These are phyloP conservation scores for Bondarzewia mesenterica DNA, from an alignment of 1,284 basidiomycete genomes.

Conservation along the genomic window DNA sequence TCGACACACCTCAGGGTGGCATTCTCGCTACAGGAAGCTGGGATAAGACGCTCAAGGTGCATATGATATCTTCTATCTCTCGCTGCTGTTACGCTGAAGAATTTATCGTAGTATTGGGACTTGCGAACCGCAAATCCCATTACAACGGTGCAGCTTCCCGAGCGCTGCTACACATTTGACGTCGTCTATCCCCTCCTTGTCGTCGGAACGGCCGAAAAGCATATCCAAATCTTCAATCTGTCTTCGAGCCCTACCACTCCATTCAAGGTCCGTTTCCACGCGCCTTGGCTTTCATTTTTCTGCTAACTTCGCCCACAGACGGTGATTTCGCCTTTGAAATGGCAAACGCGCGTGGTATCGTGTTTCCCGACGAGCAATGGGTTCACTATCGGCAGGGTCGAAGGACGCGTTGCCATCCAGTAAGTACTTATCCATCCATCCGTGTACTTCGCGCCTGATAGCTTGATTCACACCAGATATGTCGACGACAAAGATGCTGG, in stretches of 20 bases:
- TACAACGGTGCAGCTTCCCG: conserved; percentile 74
- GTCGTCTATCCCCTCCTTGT: conserved; percentile 84
- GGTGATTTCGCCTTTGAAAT: conserved; percentile 81
- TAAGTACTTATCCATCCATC: conserved; percentile 49
- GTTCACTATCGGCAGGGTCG: conserved; percentile 90
- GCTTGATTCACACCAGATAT: conserved; percentile 47
- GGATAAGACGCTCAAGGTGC: conserved; percentile 86
- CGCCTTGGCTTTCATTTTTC: neutral
- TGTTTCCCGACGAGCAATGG: conserved; percentile 81
- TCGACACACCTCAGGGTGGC: conserved; percentile 60
- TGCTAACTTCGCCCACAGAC: conserved; percentile 36
- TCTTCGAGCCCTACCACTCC: conserved; percentile 64
- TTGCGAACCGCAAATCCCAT: conserved; percentile 67
- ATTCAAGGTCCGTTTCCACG: conserved; percentile 63
- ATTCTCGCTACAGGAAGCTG: conserved; percentile 83
- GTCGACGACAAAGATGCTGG: conserved; percentile 70
- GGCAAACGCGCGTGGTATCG: conserved; percentile 87
- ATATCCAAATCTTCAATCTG: conserved; percentile 86
- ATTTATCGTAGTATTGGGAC: conserved; percentile 85
- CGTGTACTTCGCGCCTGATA: conserved; percentile 6
- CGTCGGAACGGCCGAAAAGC: conserved; percentile 89
- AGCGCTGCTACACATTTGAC: conserved; percentile 87
- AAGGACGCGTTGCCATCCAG: conserved; percentile 96
- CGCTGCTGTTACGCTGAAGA: neutral
- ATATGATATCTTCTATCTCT: conserved; percentile 2